Evolutionary conservation across 1,139 yeast species (phyloP).

Genomic region (Williopsis jadinii): DNA sequence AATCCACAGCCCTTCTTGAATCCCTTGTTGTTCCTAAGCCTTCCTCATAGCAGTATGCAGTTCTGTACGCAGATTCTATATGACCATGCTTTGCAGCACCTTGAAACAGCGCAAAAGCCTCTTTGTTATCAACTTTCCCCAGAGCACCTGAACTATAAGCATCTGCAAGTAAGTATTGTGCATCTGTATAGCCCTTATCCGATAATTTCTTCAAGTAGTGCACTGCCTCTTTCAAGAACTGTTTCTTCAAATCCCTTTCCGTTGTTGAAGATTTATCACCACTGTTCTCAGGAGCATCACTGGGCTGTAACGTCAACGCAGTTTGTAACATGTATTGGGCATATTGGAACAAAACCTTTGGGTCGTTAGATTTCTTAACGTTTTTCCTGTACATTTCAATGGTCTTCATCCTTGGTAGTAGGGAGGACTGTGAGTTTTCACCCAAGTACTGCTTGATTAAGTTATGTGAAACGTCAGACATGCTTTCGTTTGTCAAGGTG

Average conservation of each 20-base stretch:
- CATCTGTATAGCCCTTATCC: slow-evolving; percentile 80
- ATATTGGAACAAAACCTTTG: slow-evolving; percentile 77
- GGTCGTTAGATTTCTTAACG: slow-evolving; percentile 81
- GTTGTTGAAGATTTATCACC: slow-evolving; percentile 5
- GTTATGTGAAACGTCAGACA: slow-evolving; percentile 32
- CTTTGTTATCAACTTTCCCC: slow-evolving; percentile 74
- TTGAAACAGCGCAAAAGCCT: slow-evolving; percentile 71
- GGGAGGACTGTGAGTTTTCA: slow-evolving; percentile 32
- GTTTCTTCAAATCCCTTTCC: slow-evolving; percentile 24
- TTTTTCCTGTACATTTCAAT: slow-evolving; percentile 82
- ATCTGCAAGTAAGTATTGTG: slow-evolving; percentile 86
- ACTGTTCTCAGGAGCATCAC: slow-evolving; percentile 7
- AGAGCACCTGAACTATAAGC: slow-evolving; percentile 82
- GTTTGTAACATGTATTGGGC: slow-evolving; percentile 90
- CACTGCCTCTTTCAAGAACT: slow-evolving; percentile 70
- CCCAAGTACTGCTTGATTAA: slow-evolving; percentile 45
- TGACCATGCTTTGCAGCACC: slow-evolving; percentile 93
- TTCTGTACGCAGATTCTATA: slow-evolving; percentile 83
- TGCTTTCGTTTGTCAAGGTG: slow-evolving; percentile 31
- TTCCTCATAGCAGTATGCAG: slow-evolving; percentile 87
- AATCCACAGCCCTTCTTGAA: slow-evolving; percentile 78
- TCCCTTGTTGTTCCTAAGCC: slow-evolving; percentile 92
- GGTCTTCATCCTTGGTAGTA: slow-evolving; percentile 78
- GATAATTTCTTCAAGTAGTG: slow-evolving; percentile 64
- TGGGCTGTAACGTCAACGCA: slow-evolving; percentile 52